Base-by-base conservation (phyloP, 768 basidiomycete species). In the Ephemerocybe angulata region DNA sequence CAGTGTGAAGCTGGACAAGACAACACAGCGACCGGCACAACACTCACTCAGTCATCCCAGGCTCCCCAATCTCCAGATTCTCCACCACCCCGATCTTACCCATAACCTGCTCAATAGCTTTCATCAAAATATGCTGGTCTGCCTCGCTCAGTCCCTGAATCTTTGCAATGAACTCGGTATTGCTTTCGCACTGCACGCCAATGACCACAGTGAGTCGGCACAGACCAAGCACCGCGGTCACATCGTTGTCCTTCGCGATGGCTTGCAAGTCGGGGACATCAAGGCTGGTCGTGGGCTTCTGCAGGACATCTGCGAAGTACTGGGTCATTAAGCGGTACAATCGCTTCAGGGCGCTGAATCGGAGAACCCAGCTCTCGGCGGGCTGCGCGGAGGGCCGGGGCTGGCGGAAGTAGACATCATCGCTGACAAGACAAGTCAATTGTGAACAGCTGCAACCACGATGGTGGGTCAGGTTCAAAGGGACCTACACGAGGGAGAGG, bases 41-140 rank as follows among this genome's bases (percentile, higher is more conserved):
- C 19, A 76, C 87, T 55, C 60, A 93, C 89, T 92, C 91, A 15
- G 87, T 91, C 85, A 86, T 91, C 61, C 72, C 83, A 31, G 71
- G 75, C 59, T 87, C 86, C 13, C 77, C 72, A n/a, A 72, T 62
- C 52, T 77, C 76, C 27, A 74, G 73, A 43, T 75, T 76, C 28
- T n/a, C 37, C 2, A 75, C 69, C n/a, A 74, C 58, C 15, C 77
- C 76, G 59, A 90, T 85, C 65, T 86, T 90, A 17, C 78, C 76
- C 87, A 92, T 93, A 47, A 90, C 82, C 78, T 91, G 88, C 70
- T 97, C 94, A 56, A 97, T 96, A 37, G 91, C 89, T 70, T 82
- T 87, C 95, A 97, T 98, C 51, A 97, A 73, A 64, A 84, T 78
- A 66, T 93, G 90, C 72, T 97, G 94, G 64, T 93, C 86, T 17